phyloP scores from a whole-genome alignment of 306 rosid genomes.

The Gleditsia sinensis region DNA sequence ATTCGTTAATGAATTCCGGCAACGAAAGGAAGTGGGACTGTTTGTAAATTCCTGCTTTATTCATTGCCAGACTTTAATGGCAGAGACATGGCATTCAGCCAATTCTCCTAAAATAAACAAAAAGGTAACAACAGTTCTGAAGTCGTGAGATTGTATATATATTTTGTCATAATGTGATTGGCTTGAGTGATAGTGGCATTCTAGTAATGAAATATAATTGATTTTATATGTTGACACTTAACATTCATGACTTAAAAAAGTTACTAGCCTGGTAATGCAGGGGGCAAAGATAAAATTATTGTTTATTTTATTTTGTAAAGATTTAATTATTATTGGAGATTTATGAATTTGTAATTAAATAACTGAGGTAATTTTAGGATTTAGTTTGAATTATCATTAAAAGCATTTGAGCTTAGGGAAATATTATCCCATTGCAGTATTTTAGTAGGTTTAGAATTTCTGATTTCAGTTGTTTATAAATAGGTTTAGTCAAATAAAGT shows the following conservation, averaged over 20 bases:
- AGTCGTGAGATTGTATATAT: constrained; percentile 1
- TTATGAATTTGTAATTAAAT: no score
- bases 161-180: constrained; percentile 13
- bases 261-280: no score
- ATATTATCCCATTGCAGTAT: no score
- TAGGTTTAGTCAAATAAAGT: no score
- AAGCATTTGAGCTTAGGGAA: no score
- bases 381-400: no score
- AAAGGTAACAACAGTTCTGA: constrained; percentile 52
- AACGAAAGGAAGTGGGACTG: constrained; percentile 62
- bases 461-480: no score
- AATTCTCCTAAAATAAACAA: constrained; percentile 72
- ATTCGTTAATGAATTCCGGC: constrained; percentile 63
- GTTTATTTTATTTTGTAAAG: no score
- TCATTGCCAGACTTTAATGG: constrained; percentile 86
- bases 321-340: no score
- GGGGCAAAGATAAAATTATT: no score
- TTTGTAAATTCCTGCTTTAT: constrained; percentile 83
- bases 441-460: no score
- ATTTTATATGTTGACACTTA: neutral
- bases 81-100: constrained; percentile 84
- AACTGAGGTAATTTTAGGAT: no score
- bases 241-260: neutral
- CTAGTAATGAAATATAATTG: constrained; percentile 7
- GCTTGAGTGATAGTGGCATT: constrained; percentile 16